Evolutionary conservation across 805 yeast genomes (phyloP).

Genomic region (Zygotorulaspora danielsina): DNA sequence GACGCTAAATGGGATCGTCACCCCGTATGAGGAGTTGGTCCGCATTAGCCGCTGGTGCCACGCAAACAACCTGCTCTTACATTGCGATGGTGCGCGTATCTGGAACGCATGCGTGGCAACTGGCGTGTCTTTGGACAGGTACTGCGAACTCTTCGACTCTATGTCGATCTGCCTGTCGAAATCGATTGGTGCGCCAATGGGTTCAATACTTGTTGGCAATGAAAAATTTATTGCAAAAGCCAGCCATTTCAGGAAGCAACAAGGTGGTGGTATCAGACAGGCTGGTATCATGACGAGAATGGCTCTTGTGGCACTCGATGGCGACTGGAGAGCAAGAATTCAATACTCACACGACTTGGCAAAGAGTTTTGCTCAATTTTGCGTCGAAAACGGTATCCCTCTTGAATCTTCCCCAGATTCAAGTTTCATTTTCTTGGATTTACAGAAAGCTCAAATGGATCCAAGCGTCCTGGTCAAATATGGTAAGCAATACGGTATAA

Average conservation of each 20-base stretch:
- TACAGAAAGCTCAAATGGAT: slow-evolving; percentile 49
- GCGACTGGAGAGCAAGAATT: slow-evolving; percentile 57
- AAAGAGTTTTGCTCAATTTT: slow-evolving; percentile 48
- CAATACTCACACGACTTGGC: slow-evolving; percentile 48
- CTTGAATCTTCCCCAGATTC: slow-evolving; percentile 77
- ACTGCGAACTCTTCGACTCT: slow-evolving; percentile 77
- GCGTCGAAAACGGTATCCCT: slow-evolving; percentile 48
- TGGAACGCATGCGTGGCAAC: slow-evolving; percentile 80
- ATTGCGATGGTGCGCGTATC: slow-evolving; percentile 92
- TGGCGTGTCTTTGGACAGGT: slow-evolving; percentile 63
- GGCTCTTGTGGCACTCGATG: slow-evolving; percentile 75
- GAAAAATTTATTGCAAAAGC: slow-evolving; percentile 58
- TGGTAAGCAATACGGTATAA: slow-evolving; percentile 58
- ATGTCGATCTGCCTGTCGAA: slow-evolving; percentile 86
- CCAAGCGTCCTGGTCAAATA: slow-evolving; percentile 49
- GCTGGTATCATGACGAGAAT: slow-evolving; percentile 75
- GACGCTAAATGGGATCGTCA: slow-evolving; percentile 77
- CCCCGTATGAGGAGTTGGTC: slow-evolving; percentile 73
- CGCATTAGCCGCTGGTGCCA: slow-evolving; percentile 69
- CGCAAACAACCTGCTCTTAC: slow-evolving; percentile 55
- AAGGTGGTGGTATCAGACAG: slow-evolving; percentile 93
- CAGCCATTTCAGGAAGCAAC: slow-evolving; percentile 83
- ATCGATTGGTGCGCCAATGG: slow-evolving; percentile 90
- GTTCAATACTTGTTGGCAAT: slow-evolving; percentile 77
- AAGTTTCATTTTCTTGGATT: slow-evolving; percentile 75